These are phyloP conservation scores for Scalesia atractyloides DNA, from an alignment of 129 eudicot genomes.

Conservation along the genomic window DNA sequence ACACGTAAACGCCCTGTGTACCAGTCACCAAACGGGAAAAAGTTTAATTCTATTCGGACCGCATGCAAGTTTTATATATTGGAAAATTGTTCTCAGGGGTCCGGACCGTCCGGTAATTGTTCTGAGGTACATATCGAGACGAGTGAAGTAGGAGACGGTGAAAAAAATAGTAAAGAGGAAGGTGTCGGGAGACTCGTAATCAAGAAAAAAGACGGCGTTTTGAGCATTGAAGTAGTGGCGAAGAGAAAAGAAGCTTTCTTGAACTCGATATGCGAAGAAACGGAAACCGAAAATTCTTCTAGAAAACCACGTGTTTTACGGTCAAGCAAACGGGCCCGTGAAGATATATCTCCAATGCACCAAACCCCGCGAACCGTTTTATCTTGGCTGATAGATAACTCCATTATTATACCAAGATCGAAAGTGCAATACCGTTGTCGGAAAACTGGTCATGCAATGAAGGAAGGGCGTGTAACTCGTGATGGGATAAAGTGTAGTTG, in stretches of 20 bases:
- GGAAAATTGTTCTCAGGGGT: constrained; percentile 15
- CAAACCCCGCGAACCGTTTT: constrained; percentile 67
- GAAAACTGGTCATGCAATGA: constrained; percentile 38
- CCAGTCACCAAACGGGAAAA: constrained; percentile 50
- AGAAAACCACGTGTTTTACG: constrained; percentile 45
- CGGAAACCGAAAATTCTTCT: constrained; percentile 26
- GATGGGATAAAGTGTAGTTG: constrained; percentile 93
- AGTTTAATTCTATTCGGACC: constrained; percentile 32
- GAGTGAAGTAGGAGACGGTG: constrained; percentile 11
- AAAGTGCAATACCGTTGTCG: constrained; percentile 60
- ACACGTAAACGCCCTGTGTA: constrained; percentile 35
- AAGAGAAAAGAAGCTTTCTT: constrained; percentile 23
- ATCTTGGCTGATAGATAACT: constrained; percentile 77
- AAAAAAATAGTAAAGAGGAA: constrained; percentile 22
- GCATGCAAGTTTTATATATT: constrained; percentile 45
- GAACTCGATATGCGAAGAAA: constrained; percentile 26
- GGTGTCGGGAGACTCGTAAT: constrained; percentile 34
- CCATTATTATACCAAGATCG: constrained; percentile 51
- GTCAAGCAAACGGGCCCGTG: constrained; percentile 66
- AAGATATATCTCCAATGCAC: constrained; percentile 42
- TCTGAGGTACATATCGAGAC: constrained; percentile 8
- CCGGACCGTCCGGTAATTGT: constrained; percentile 3
- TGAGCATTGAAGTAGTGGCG: constrained; percentile 15
- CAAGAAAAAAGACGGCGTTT: constrained; percentile 40
- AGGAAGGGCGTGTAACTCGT: constrained; percentile 65